phyloP scores from a whole-genome alignment of 2,329 filamentous ascomycete genomes.

The Sclerotinia subarctica region DNA sequence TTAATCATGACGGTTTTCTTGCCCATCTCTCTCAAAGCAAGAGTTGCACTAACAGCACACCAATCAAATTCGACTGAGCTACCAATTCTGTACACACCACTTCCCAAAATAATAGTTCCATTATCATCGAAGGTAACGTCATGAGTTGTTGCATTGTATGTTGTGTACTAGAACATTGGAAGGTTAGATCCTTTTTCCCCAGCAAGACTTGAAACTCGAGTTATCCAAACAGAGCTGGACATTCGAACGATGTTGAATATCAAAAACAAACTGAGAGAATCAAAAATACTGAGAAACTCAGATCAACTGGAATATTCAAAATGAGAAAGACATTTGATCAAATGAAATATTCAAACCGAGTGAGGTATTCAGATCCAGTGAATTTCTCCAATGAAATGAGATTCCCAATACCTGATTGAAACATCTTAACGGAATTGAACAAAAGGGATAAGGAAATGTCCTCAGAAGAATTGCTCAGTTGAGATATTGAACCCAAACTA shows the following conservation, averaged over 20 bases:
- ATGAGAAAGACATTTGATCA: too few relatives aligned
- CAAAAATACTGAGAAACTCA: too few relatives aligned
- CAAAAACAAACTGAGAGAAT: too few relatives aligned
- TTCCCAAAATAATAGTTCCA: slow-evolving; percentile 83
- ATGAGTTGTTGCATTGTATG: slow-evolving; percentile 92
- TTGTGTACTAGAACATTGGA: slow-evolving; percentile 62
- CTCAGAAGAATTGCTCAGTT: too few relatives aligned
- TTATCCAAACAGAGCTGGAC: not conserved
- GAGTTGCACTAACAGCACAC: slow-evolving; percentile 89
- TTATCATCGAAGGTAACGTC: slow-evolving; percentile 94
- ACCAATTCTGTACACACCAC: slow-evolving; percentile 95
- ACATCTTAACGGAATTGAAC: too few relatives aligned
- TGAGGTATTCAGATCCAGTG: too few relatives aligned
- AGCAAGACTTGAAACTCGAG: not conserved
- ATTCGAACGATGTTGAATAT: not conserved
- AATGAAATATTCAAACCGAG: too few relatives aligned
- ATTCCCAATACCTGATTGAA: too few relatives aligned
- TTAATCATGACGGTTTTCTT: slow-evolving; percentile 99
- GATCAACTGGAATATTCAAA: too few relatives aligned
- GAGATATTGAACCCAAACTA: too few relatives aligned
- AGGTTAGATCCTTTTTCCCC: not conserved
- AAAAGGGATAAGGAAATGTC: too few relatives aligned
- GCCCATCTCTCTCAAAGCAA: slow-evolving; percentile 78
- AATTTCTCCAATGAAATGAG: too few relatives aligned
- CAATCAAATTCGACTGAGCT: slow-evolving; percentile 98